Evolutionary conservation across 2,329 filamentous ascomycete genomes (phyloP).

Genomic region (Microdochium paspali): DNA sequence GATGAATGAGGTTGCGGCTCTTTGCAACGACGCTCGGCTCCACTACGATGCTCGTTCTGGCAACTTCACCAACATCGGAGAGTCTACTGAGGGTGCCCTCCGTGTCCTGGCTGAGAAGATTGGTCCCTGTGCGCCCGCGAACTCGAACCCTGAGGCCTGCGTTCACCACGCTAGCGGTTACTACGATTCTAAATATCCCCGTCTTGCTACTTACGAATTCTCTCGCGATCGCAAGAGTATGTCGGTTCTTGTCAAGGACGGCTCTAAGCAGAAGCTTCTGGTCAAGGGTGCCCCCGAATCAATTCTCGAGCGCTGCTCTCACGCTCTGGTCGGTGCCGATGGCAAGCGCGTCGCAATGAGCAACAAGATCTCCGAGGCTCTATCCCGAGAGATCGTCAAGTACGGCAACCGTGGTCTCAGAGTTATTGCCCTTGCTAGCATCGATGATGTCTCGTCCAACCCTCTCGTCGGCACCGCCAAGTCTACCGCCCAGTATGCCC

Average conservation of each 20-base stretch:
- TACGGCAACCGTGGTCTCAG: constrained; percentile 91
- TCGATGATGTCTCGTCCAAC: constrained; percentile 65
- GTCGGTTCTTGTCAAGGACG: constrained; percentile 80
- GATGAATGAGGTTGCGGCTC: constrained; percentile 60
- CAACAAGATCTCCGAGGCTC: constrained; percentile 56
- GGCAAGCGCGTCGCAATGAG: constrained; percentile 70
- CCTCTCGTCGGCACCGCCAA: constrained; percentile 66
- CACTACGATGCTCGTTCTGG: constrained; percentile 70
- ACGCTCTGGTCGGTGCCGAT: constrained; percentile 66
- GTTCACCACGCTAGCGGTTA: constrained; percentile 75
- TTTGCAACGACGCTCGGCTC: constrained; percentile 85
- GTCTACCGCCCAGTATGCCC: constrained; percentile 71
- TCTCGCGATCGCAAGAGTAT: constrained; percentile 98
- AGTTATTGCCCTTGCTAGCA: constrained; percentile 83
- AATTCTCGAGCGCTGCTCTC: constrained; percentile 83
- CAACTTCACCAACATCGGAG: constrained; percentile 75
- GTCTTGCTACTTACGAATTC: constrained; percentile 88
- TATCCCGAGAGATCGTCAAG: constrained; percentile 73
- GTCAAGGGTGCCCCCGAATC: constrained; percentile 97
- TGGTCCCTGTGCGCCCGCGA: constrained; percentile 61
- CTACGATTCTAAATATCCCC: constrained; percentile 68
- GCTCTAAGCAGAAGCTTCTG: constrained; percentile 66
- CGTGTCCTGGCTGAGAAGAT: constrained; percentile 90
- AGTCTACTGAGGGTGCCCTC: constrained; percentile 90
- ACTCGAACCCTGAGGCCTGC: constrained; percentile 47